Percentiles rank a stretch among this genome's conserved stretches.
These are phyloP conservation scores for Cavenderia fasciculata DNA, from an alignment of 78 protist genomes.

Conservation along the genomic window DNA sequence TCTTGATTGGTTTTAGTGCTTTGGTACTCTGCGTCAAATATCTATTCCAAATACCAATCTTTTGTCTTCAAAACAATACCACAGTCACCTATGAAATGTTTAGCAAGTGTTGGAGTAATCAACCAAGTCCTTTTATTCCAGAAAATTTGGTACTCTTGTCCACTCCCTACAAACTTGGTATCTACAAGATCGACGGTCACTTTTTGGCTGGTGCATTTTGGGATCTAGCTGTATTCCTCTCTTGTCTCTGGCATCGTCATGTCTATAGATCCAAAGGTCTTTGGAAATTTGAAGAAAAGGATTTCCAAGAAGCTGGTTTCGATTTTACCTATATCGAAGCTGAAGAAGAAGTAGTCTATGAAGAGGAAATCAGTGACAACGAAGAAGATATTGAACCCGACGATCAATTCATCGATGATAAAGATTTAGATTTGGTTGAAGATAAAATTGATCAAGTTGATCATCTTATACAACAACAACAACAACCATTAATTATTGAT, in stretches of 20 bases:
- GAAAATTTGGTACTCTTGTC: background rate
- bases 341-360: background rate
- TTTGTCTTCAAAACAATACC: too few species aligned
- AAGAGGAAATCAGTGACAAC: background rate
- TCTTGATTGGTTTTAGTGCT: conserved; percentile 51
- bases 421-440: background rate
- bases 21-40: conserved; percentile 30
- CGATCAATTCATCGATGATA: background rate
- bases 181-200: conserved; percentile 29
- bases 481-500: too few species aligned
- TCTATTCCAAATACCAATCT: conserved; percentile 20
- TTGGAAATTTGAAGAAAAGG: conserved; percentile 50
- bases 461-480: background rate
- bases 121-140: background rate
- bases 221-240: conserved; percentile 62
- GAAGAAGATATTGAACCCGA: background rate
- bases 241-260: conserved; percentile 74
- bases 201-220: conserved; percentile 58
- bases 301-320: background rate
- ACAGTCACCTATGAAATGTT: background rate
- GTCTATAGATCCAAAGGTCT: conserved; percentile 60
- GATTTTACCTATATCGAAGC: too few species aligned
- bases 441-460: background rate
- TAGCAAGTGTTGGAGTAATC: background rate
- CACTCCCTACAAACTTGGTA: conserved; percentile 19